Percentiles rank a stretch among this genome's conserved stretches.
phyloP scores from a whole-genome alignment of 177 flowering plant genomes.

The Vitis hybrid region DNA sequence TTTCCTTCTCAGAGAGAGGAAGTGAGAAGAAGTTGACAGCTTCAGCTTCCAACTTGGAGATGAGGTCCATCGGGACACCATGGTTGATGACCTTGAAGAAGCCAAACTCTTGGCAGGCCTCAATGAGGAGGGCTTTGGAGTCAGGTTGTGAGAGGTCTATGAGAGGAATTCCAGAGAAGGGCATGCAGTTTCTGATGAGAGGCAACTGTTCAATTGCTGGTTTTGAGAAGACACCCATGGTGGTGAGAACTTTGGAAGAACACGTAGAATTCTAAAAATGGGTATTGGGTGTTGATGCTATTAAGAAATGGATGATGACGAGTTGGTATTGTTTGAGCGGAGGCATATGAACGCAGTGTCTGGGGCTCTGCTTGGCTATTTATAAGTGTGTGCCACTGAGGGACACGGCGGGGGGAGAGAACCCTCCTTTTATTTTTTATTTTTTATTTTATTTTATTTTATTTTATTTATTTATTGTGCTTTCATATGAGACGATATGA shows the following conservation, averaged over 20 bases:
- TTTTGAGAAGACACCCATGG: conserved; percentile 63
- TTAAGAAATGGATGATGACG: not conserved
- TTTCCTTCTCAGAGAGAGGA: conserved; percentile 61
- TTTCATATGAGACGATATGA: too few species aligned
- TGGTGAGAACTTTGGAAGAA: not conserved
- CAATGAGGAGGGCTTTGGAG: conserved; percentile 40
- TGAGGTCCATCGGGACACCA: conserved; percentile 57
- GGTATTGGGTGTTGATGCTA: not conserved
- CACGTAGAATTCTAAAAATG: too few species aligned
- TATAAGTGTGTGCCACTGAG: too few species aligned
- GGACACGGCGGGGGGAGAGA: too few species aligned
- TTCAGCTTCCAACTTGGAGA: conserved; percentile 46
- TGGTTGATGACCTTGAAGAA: conserved; percentile 87
- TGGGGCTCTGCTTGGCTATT: too few species aligned
- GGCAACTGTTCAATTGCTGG: conserved; percentile 39
- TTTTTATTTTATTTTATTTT: too few species aligned
- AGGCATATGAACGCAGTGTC: too few species aligned
- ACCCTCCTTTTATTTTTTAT: too few species aligned
- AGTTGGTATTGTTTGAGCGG: too few species aligned
- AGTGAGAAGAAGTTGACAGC: conserved; percentile 59
- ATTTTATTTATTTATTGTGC: too few species aligned
- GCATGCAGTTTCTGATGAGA: conserved; percentile 47
- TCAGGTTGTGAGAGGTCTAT: conserved; percentile 62
- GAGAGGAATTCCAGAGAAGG: conserved; percentile 49
- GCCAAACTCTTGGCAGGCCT: conserved; percentile 80